phyloP scores from a whole-genome alignment of 306 rosid genomes.

The Citrullus mucosospermus region DNA sequence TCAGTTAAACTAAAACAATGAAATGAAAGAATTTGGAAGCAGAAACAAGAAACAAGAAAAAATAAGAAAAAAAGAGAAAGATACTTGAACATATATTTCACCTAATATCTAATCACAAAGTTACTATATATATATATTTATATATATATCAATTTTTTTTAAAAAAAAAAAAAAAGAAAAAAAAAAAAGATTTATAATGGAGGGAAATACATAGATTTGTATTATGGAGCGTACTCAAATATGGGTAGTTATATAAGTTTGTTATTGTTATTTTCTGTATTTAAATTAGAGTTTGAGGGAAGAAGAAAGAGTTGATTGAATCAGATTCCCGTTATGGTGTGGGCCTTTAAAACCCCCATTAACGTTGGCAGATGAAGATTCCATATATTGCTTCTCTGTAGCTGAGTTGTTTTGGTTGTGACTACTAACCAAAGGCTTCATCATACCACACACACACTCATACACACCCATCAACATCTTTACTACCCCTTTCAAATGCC shows the following conservation, averaged over 20 bases:
- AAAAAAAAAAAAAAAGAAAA: too few relatives aligned
- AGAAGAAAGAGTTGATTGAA: neutral
- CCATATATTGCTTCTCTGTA: conserved; percentile 3
- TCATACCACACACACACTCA: neutral
- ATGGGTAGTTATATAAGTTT: too few relatives aligned
- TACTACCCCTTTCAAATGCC: neutral
- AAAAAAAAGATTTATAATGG: too few relatives aligned
- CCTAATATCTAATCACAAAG: too few relatives aligned
- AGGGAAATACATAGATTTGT: too few relatives aligned
- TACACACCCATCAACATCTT: neutral
- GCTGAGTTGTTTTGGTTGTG: neutral
- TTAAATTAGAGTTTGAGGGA: neutral
- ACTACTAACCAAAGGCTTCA: neutral
- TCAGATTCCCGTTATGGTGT: neutral
- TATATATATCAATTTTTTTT: too few relatives aligned
- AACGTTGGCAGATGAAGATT: neutral
- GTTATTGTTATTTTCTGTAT: too few relatives aligned
- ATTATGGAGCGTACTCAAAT: too few relatives aligned
- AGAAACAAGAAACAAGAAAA: neutral
- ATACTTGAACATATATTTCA: too few relatives aligned
- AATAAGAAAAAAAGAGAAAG: neutral
- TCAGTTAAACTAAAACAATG: neutral
- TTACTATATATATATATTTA: too few relatives aligned
- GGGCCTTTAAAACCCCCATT: conserved; percentile 4
- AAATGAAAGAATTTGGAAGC: neutral